Base-by-base conservation (phyloP, 169 alveolate genomes). In the Plasmodium vinckei region DNA sequence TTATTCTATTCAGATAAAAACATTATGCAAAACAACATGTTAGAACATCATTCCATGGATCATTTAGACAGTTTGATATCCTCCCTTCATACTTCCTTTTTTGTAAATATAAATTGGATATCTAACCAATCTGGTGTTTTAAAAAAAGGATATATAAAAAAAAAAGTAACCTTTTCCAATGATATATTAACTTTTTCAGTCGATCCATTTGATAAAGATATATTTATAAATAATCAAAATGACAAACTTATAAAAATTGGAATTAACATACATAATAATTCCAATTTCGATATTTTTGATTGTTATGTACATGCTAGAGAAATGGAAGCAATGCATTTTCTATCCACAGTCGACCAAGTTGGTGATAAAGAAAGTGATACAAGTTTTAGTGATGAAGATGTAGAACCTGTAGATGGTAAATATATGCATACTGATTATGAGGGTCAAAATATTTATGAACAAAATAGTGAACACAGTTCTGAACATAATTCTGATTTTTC, bases 291-390 rank as follows among this genome's bases (percentile, higher is more conserved):
- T 19, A 23, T 77, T 19, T 21, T 15, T n/a, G 53, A 77, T 27
- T 77, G 72, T 49, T 77, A 77, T 64, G 71, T 77, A 56, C 88
- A 77, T 21, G 88, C 56, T 7, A 21, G 65, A 9, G 88, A 77
- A 56, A 19, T 77, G 71, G 77, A 61, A 12, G 60, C 79, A 19
- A 46, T 77, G 65, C 23, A 51, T 25, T 63, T 75, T 0, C 19
- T 25, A 1, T 21, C 27, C 19, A 25, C 21, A 19, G 5, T 64
- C 15, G 79, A 64, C 0, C 13, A 51, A 51, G 3, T 4, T 13
- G 19, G 0, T 15, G 59, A 51, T 51, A 12, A 15, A 51, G 59
- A 0, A 13, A 51, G 59, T 3, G 12, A 4, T 51, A 51, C 59
- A 1, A 15, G 19, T 51, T 51, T 12, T 15, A 9, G 7, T 7